Conservation (phyloP, 2,329 filamentous ascomycete genomes). For the Sphaceloma murrayae region DNA sequence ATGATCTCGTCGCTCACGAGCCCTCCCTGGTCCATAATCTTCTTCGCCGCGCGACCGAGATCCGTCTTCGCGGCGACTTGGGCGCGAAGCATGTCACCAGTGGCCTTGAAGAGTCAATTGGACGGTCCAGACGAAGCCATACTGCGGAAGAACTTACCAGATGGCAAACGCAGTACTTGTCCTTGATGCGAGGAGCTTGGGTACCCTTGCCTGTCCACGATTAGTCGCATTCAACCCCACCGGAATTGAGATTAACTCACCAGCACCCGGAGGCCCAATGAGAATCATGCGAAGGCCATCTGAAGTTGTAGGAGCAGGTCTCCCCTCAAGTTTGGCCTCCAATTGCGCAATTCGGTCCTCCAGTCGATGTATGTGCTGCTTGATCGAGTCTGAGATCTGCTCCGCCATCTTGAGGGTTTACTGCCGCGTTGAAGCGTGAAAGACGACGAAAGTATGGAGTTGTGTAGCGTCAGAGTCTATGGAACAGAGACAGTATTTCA, state of each 20-base stretch:
- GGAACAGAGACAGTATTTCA: no score
- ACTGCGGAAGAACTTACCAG: constrained; percentile 51
- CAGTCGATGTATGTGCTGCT: constrained; percentile 71
- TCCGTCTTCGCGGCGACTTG: constrained; percentile 97
- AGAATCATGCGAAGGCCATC: constrained; percentile 83
- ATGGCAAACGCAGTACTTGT: constrained; percentile 95
- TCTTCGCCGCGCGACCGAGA: constrained; percentile 93
- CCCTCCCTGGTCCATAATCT: constrained; percentile 98
- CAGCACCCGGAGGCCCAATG: constrained; percentile 94
- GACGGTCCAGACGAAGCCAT: background rate
- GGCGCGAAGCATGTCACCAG: constrained; percentile 96
- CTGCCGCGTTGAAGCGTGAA: constrained; percentile 1
- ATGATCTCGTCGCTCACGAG: constrained; percentile 98
- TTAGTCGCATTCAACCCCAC: constrained; percentile 9
- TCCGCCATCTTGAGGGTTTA: constrained; percentile 63
- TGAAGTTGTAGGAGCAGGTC: constrained; percentile 37
- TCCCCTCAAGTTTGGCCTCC: constrained; percentile 56
- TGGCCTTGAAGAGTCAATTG: constrained; percentile 53
- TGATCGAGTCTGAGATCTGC: constrained; percentile 68
- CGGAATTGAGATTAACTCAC: constrained; percentile 48
- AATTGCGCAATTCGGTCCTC: constrained; percentile 79
- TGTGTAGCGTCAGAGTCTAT: background rate
- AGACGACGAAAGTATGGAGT: background rate
- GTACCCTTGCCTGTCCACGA: constrained; percentile 78
- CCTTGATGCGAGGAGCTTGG: constrained; percentile 95